These are phyloP conservation scores for Paramyrothecium sp. DNA, from an alignment of 2,329 filamentous ascomycete species.

Conservation along the genomic window DNA sequence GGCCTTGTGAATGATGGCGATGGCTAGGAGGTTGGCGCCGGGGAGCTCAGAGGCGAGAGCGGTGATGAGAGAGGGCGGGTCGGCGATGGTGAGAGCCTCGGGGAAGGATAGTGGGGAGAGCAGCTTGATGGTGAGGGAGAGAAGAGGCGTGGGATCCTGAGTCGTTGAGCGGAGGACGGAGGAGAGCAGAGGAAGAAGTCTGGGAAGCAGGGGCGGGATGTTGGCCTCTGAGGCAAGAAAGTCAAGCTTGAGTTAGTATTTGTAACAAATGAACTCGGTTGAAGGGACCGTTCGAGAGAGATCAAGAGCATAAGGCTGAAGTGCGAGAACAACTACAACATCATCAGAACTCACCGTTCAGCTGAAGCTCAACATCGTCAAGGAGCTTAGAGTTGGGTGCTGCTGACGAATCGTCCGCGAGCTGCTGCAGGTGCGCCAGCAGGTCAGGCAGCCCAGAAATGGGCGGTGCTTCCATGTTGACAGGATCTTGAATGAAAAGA, in stretches of 20 bases:
- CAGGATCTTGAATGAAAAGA: conserved; percentile 20
- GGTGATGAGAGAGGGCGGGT: conserved; percentile 47
- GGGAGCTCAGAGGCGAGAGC: conserved; percentile 54
- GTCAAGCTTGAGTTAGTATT: conserved; percentile 1
- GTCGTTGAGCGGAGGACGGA: conserved; percentile 49
- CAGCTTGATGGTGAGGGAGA: conserved; percentile 54
- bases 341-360: conserved; percentile 42
- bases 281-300: too few species aligned
- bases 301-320: background rate
- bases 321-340: background rate
- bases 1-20: conserved; percentile 57
- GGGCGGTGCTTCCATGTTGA: conserved; percentile 39
- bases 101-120: conserved; percentile 52
- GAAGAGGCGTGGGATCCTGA: conserved; percentile 49
- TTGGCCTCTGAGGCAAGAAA: conserved; percentile 41
- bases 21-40: conserved; percentile 56
- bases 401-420: conserved; percentile 41
- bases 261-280: background rate
- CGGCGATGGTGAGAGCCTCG: conserved; percentile 49
- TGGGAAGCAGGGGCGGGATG: conserved; percentile 49
- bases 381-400: conserved; percentile 49
- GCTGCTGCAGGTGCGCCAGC: conserved; percentile 49
- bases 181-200: conserved; percentile 53
- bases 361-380: conserved; percentile 58
- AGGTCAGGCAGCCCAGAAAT: conserved; percentile 54